Evolutionary conservation across 2,329 filamentous ascomycete species (phyloP).

Genomic region (Diaporthe capsici): DNA sequence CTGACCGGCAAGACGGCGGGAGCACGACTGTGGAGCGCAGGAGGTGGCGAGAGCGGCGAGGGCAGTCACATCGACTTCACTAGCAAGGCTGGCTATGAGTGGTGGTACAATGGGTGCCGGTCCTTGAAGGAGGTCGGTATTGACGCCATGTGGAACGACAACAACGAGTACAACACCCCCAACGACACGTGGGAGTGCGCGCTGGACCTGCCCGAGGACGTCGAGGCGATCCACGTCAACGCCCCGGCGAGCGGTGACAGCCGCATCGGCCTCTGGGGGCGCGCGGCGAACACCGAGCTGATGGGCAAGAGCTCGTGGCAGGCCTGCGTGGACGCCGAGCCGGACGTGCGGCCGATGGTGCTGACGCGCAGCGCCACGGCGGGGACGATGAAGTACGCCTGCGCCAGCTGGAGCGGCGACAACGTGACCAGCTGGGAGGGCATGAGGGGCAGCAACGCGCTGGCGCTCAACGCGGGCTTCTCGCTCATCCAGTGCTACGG

Average conservation of each 20-base stretch:
- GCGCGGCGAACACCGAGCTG: conserved; percentile 77
- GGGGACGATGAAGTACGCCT: conserved; percentile 78
- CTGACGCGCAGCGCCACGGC: conserved; percentile 79
- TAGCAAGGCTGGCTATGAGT: conserved; percentile 74
- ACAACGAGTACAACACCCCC: conserved; percentile 80
- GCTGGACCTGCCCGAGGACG: conserved; percentile 58
- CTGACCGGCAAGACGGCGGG: conserved; percentile 65
- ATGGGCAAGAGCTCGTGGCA: conserved; percentile 80
- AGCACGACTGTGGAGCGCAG: conserved; percentile 79
- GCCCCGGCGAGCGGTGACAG: conserved; percentile 57
- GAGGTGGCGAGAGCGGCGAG: conserved; percentile 77
- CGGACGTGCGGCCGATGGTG: conserved; percentile 74
- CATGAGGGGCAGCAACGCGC: conserved; percentile 79
- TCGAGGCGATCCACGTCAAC: background rate
- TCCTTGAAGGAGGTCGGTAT: conserved; percentile 74
- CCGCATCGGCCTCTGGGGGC: conserved; percentile 76
- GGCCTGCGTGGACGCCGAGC: conserved; percentile 70
- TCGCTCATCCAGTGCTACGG: conserved; percentile 79
- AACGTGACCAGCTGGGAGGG: conserved; percentile 81
- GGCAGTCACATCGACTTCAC: conserved; percentile 83
- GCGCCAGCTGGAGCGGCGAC: conserved; percentile 82
- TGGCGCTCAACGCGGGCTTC: conserved; percentile 78
- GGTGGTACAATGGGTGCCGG: conserved; percentile 79
- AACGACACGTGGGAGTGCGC: conserved; percentile 76
- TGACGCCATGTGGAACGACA: conserved; percentile 85